Percentiles rank a stretch among this genome's conserved stretches.
Evolutionary conservation across 2,329 filamentous ascomycete species (phyloP).

Genomic region (Achaetomium macrosporum): DNA sequence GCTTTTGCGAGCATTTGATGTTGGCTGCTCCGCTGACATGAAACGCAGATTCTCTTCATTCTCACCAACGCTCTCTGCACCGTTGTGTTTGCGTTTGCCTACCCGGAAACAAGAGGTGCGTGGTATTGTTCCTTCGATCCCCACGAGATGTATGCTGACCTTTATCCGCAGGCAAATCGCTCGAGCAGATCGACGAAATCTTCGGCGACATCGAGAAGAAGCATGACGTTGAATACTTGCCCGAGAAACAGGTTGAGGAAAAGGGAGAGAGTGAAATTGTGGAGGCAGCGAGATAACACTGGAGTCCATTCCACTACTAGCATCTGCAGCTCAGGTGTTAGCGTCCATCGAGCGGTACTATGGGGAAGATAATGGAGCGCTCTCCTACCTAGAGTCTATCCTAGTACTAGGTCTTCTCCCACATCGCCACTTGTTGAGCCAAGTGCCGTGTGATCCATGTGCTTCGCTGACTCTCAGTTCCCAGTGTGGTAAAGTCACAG

Average conservation of each 20-base stretch:
- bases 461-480: no score
- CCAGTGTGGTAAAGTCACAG: no score
- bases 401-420: no score
- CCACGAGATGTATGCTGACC: not conserved
- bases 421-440: no score
- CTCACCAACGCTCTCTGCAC: constrained; percentile 35
- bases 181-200: constrained; percentile 37
- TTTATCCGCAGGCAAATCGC: constrained; percentile 31
- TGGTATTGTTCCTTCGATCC: not conserved
- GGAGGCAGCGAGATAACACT: no score
- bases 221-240: not conserved
- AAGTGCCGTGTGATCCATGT: no score
- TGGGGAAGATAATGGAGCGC: no score
- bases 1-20: not conserved
- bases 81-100: constrained; percentile 31
- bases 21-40: not conserved
- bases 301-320: no score
- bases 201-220: constrained; percentile 33
- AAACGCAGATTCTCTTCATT: constrained; percentile 33
- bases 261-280: not conserved
- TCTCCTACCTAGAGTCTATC: no score
- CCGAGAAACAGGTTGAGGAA: not conserved
- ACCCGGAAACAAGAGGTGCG: constrained; percentile 35
- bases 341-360: no score
- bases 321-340: no score